Evolutionary conservation across 306 rosid species (phyloP), one percentile per base, ranked within the genome.

Genomic region (Trifolium fragiferum): DNA sequence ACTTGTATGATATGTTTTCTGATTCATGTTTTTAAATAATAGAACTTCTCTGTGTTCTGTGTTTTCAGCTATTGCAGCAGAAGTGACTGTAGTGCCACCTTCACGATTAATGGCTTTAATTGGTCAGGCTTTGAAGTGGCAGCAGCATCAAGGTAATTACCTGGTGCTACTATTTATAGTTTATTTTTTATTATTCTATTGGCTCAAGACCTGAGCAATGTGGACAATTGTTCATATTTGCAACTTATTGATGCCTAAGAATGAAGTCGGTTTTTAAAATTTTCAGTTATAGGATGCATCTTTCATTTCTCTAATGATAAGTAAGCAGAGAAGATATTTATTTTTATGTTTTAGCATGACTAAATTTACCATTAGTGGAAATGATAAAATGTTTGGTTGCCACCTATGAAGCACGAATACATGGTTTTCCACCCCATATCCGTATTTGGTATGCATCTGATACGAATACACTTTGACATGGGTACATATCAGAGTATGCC

Each of bases 81-180:
- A 95, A 86, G 99, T 95, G 70, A 90, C 97, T 76, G 97, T 95
- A 25, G 99, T 95, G 55, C 98, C 98, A 32, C 99, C 99, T 46
- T 95, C 99, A 19, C 88, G 99, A 72, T 85, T 95, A 73, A 95
- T 92, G 97, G 98, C 96, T 81, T 83, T 95, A 78, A 89, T 95
- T 81, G 98, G 98, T 44, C 99, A 95, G 90, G 87, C 98, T 77
- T 83, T 95, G 76, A 95, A 95, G 83, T 95, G 99, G 99, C 99
- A 95, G 85, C 99, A 95, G 78, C 95, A 95, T 77, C 99, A 95
- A 84, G 98, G 98, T 93, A 72, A 76, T 19, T 12, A 14, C 67
- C 62, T 68, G 71, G 59, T 16, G 21, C 46, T 8, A 10, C 11
- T 51, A 19, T 68, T 32, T 55, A 18, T 15, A 5, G 23, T 35